Percentiles rank a stretch among this genome's conserved stretches.
Conservation (phyloP, 2,329 filamentous ascomycete genomes). For the Fusarium chaquense region DNA sequence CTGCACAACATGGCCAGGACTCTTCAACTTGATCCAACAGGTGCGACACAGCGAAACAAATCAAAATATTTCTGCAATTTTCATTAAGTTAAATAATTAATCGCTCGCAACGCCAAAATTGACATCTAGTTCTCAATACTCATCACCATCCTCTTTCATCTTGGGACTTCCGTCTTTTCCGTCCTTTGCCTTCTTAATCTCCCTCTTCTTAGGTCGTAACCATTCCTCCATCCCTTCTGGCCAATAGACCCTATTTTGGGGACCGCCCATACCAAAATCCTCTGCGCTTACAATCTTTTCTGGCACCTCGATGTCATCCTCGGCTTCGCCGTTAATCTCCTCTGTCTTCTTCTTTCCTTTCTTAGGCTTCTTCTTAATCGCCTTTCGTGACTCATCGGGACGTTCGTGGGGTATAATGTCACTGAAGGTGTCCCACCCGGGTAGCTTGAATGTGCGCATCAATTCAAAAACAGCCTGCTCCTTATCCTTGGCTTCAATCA, state of each 20-base stretch:
- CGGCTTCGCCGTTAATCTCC: slow-evolving; percentile 51
- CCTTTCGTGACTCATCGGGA: slow-evolving; percentile 75
- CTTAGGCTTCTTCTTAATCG: slow-evolving; percentile 55
- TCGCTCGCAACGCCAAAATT: background rate
- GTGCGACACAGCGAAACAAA: background rate
- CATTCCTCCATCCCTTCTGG: slow-evolving; percentile 90
- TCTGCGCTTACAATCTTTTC: slow-evolving; percentile 68
- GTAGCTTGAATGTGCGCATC: slow-evolving; percentile 88
- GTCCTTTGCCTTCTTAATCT: slow-evolving; percentile 61
- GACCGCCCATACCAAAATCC: slow-evolving; percentile 88
- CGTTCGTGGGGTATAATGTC: slow-evolving; percentile 83
- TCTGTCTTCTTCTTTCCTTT: slow-evolving; percentile 55
- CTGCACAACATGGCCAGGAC: background rate
- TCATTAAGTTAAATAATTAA: background rate
- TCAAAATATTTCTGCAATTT: background rate
- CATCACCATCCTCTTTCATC: slow-evolving; percentile 39
- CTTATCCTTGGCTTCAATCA: slow-evolving; percentile 99
- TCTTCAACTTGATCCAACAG: background rate
- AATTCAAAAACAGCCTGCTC: slow-evolving; percentile 96
- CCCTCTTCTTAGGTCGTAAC: slow-evolving; percentile 83
- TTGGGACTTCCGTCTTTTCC: slow-evolving; percentile 49
- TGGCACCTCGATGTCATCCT: slow-evolving; percentile 54
- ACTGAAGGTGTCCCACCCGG: slow-evolving; percentile 80
- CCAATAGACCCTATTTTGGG: slow-evolving; percentile 88
- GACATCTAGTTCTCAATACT: background rate